Conservation (phyloP, 306 rosid species). For the Datisca glomerata region DNA sequence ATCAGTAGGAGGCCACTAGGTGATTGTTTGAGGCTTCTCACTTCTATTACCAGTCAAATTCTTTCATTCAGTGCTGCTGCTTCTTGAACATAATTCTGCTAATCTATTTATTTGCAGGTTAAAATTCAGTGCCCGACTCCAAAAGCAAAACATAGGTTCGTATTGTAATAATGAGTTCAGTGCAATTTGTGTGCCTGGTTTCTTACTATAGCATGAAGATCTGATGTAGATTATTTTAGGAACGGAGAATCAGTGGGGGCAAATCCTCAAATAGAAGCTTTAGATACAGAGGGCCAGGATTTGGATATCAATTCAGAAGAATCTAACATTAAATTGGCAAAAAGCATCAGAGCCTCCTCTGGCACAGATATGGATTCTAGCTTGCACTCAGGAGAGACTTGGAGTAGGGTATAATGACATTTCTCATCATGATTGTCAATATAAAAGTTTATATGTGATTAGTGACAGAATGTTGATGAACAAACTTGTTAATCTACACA, state of each 20-base stretch:
- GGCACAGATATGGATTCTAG: constrained; percentile 29
- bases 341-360: constrained; percentile 30
- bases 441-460: too few species aligned
- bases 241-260: constrained; percentile 22
- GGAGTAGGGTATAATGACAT: constrained; percentile 26
- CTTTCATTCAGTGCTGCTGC: neutral
- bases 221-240: constrained; percentile 17
- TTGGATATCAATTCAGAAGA: constrained; percentile 24
- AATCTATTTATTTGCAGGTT: constrained; percentile 23
- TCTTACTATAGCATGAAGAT: constrained; percentile 6
- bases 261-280: constrained; percentile 13
- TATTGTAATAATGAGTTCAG: constrained; percentile 8
- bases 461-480: too few species aligned
- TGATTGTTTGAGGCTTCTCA: too few species aligned
- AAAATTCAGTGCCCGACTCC: constrained; percentile 37
- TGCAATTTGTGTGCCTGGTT: neutral
- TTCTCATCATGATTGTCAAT: neutral
- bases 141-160: constrained; percentile 28
- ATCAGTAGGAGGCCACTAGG: too few species aligned
- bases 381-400: constrained; percentile 30
- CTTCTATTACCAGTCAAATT: constrained; percentile 1
- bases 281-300: constrained; percentile 14
- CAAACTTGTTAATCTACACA: too few species aligned
- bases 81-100: constrained; percentile 2
- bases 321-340: constrained; percentile 18